Conservation (phyloP, 345 rosid species). For the Jatropha curcas region DNA sequence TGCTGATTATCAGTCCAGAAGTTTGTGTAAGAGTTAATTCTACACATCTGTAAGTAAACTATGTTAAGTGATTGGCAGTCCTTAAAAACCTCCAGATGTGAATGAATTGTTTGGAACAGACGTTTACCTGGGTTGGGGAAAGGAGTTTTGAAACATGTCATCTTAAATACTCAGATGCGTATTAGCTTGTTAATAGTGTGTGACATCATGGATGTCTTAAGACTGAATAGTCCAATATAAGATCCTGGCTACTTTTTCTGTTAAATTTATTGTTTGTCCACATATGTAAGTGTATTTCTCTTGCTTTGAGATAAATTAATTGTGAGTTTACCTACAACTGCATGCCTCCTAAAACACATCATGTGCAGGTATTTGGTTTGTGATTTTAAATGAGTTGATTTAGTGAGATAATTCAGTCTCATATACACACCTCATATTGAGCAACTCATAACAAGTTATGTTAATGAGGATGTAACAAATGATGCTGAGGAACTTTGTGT, state of each 20-base stretch:
- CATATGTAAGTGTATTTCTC: not conserved
- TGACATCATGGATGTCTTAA: not conserved
- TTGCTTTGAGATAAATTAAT: not conserved
- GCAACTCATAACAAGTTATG: not conserved
- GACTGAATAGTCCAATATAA: not conserved
- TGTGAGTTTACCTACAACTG: not conserved
- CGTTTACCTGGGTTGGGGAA: slow-evolving; percentile 1
- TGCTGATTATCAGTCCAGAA: no score
- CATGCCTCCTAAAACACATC: not conserved
- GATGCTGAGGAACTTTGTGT: not conserved
- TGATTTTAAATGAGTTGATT: not conserved
- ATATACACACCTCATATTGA: not conserved
- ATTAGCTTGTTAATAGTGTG: not conserved
- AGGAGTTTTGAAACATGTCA: no score
- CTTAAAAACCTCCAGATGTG: not conserved
- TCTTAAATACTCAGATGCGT: not conserved
- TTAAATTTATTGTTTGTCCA: not conserved
- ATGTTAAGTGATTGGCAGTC: not conserved
- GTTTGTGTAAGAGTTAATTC: no score
- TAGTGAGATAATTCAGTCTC: slow-evolving; percentile 1
- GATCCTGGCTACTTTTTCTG: not conserved
- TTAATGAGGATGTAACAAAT: not conserved
- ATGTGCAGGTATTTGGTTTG: not conserved
- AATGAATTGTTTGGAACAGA: not conserved
- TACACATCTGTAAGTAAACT: not conserved